These are phyloP conservation scores for Nephelium lappaceum DNA, from an alignment of 345 rosid genomes.

Conservation along the genomic window DNA sequence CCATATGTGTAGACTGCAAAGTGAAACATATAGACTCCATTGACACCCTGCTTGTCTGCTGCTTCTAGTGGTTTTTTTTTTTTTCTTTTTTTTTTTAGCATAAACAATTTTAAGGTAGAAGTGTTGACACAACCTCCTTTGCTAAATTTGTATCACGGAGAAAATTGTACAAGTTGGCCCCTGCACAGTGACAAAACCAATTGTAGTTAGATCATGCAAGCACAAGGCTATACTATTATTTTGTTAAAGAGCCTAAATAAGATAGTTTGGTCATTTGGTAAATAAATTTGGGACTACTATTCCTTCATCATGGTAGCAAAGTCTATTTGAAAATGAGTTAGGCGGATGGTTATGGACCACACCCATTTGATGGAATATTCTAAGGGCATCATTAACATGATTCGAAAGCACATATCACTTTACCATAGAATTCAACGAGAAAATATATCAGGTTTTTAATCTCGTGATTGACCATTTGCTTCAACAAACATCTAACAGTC, in stretches of 20 bases:
- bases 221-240: background rate
- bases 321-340: constrained; percentile 54
- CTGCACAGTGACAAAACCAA: background rate
- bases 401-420: constrained; percentile 86
- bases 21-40: background rate
- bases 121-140: background rate
- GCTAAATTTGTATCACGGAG: background rate
- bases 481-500: constrained; percentile 69
- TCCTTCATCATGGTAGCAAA: background rate
- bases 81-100: background rate
- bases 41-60: too few relatives aligned
- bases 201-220: background rate
- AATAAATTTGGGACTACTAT: background rate
- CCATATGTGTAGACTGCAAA: background rate
- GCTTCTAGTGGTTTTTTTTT: too few relatives aligned
- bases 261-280: background rate
- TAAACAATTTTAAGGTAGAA: background rate
- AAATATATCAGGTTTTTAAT: constrained; percentile 79
- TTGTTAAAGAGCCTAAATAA: background rate
- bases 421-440: constrained; percentile 65
- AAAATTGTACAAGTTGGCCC: background rate
- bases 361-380: constrained; percentile 91
- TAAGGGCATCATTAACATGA: constrained; percentile 88
- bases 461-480: constrained; percentile 78
- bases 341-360: constrained; percentile 68